Conservation (phyloP, 345 rosid genomes). For the Sisymbrium altissimum region DNA sequence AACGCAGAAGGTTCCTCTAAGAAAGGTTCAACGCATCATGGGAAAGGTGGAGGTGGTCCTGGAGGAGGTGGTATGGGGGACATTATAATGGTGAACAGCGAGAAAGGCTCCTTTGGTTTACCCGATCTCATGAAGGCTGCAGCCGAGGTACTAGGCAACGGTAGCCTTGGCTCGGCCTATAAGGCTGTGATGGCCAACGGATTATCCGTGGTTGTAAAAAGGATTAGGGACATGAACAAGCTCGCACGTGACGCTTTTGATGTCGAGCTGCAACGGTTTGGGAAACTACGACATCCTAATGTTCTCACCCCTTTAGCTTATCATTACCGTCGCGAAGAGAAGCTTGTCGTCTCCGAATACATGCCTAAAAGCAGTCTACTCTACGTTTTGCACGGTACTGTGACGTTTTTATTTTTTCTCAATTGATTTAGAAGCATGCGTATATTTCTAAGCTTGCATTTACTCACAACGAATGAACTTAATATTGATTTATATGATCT, state of each 20-base stretch:
- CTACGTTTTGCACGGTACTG: slow-evolving; percentile 71
- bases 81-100: slow-evolving; percentile 61
- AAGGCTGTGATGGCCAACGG: slow-evolving; percentile 75
- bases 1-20: slow-evolving; percentile 20
- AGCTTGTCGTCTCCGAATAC: slow-evolving; percentile 70
- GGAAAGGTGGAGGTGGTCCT: slow-evolving; percentile 29
- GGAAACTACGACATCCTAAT: slow-evolving; percentile 54
- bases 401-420: background rate
- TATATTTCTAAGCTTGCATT: background rate
- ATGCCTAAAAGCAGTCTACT: slow-evolving; percentile 80
- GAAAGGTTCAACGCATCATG: slow-evolving; percentile 31
- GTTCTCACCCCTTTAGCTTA: slow-evolving; percentile 74
- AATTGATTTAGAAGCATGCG: background rate
- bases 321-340: slow-evolving; percentile 80
- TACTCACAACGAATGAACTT: background rate
- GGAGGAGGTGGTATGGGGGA: slow-evolving; percentile 38
- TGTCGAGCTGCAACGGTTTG: slow-evolving; percentile 62
- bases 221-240: slow-evolving; percentile 73
- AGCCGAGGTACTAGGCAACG: slow-evolving; percentile 84
- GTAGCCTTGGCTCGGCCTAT: slow-evolving; percentile 82
- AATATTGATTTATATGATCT: background rate
- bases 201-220: slow-evolving; percentile 75
- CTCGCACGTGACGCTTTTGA: slow-evolving; percentile 59
- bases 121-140: slow-evolving; percentile 89
- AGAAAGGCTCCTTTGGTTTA: slow-evolving; percentile 63